Evolutionary conservation across 108 stramenopile species (phyloP).

Genomic region (Mayamaea pseudoterrestris): DNA sequence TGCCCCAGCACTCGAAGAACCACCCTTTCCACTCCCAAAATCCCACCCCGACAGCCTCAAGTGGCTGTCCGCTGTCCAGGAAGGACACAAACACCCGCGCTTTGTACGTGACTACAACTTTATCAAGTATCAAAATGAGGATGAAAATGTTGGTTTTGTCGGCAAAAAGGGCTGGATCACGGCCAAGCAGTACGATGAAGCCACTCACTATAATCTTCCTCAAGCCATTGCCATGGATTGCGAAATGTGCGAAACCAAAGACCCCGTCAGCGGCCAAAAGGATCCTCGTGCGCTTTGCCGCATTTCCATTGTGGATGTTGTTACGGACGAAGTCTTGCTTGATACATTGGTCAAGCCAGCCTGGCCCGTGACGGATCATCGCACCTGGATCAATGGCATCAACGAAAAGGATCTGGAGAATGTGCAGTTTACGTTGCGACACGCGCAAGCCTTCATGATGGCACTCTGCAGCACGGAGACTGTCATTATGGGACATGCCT

Average conservation of each 20-base stretch:
- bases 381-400: slow-evolving; percentile 89
- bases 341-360: slow-evolving; percentile 90
- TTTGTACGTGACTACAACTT: slow-evolving; percentile 43
- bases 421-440: slow-evolving; percentile 83
- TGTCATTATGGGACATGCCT: slow-evolving; percentile 88
- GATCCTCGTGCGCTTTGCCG: slow-evolving; percentile 85
- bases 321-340: slow-evolving; percentile 67
- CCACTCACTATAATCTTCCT: slow-evolving; percentile 63
- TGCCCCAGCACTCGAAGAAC: neutral
- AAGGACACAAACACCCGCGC: slow-evolving; percentile 29
- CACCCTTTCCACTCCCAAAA: neutral
- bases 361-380: slow-evolving; percentile 84
- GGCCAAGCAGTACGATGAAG: slow-evolving; percentile 56
- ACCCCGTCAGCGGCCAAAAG: slow-evolving; percentile 67
- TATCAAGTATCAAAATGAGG: slow-evolving; percentile 28
- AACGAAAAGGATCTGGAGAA: slow-evolving; percentile 57
- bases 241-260: slow-evolving; percentile 94
- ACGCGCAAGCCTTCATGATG: slow-evolving; percentile 90
- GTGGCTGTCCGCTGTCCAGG: slow-evolving; percentile 52
- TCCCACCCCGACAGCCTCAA: slow-evolving; percentile 26
- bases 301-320: slow-evolving; percentile 81
- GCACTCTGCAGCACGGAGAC: slow-evolving; percentile 85
- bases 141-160: slow-evolving; percentile 16
- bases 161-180: slow-evolving; percentile 43
- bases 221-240: slow-evolving; percentile 94